A percentile compares a stretch with the other conserved stretches of the same genome.
Evolutionary conservation across 257 asterid species (phyloP).

Genomic region (Nicotiana paniculata): DNA sequence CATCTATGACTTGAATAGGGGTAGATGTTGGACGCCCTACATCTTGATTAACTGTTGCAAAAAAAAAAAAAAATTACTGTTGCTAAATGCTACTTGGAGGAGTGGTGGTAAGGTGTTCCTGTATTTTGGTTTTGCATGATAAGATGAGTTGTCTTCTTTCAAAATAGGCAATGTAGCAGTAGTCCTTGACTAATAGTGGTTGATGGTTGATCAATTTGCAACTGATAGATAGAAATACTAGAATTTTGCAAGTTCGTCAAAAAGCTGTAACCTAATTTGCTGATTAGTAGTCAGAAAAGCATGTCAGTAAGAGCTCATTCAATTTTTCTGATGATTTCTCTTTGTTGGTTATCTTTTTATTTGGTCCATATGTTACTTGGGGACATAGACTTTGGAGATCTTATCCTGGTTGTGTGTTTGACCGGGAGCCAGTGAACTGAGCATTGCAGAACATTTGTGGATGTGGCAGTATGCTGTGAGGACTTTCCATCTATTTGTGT

Average conservation of each 20-base stretch:
- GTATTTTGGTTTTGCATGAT: neutral
- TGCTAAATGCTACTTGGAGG: neutral
- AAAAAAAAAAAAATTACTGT: neutral
- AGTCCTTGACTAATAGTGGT: neutral
- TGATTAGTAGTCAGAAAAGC: neutral
- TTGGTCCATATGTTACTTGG: neutral
- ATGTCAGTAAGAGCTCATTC: neutral
- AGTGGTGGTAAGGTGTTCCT: neutral
- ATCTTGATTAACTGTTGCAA: neutral
- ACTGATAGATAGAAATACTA: neutral
- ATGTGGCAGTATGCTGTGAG: conserved; percentile 4
- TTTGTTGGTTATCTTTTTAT: neutral
- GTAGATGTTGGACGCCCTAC: neutral
- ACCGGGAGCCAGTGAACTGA: neutral
- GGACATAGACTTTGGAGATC: neutral
- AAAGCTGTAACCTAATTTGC: neutral
- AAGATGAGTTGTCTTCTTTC: neutral
- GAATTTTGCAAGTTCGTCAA: neutral
- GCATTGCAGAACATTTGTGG: neutral
- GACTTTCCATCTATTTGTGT: neutral
- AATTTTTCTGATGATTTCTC: neutral
- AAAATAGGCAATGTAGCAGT: neutral
- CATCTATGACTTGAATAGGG: neutral
- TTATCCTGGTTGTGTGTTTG: neutral
- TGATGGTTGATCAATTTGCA: neutral